Base-by-base conservation (phyloP, 2,329 filamentous ascomycete species). In the Pseudocercospora vitis region DNA sequence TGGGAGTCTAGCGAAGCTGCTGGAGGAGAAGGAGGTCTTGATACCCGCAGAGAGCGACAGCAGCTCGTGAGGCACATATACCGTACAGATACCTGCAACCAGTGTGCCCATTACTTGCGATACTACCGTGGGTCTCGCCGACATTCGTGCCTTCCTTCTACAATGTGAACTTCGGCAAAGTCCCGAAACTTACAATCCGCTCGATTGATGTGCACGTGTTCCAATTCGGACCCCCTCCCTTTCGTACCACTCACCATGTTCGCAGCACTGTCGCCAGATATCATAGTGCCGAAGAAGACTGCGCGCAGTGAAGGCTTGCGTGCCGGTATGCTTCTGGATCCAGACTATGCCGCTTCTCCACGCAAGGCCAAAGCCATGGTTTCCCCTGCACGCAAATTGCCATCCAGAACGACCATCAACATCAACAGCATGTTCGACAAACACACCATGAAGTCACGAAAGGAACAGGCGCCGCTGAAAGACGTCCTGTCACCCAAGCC, bases 1-100 rank as follows among this genome's bases (percentile, higher is more conserved):
- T 68, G 94, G 94, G 23, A 91, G 95, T 63, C 76, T 99, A 66
- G 89, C 91, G 7, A 95, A 95, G 79, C 74, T 97, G 71, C 78
- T 99, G 46, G 89, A 95, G 70, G 88, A 95, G 74, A 96, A 96
- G 80, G 84, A 84, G 58, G 89, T 97, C n/a, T 74, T 99, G 52
- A 83, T 86, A 12, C 74, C 80, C 2, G 80, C 84, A 56, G 83
- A 85, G 51, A 62, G 61, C 21, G 61, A 61, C 16, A 53, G 52
- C 24, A 58, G 57, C 39, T 53, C 54, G 21, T 55, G 50, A 51
- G 31, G 44, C 39, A 18, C 47, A 37, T 28, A 47, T 18, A 31
- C 29, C 47, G 52, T 60, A 55, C 50, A 60, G 19, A 52, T 40
- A 32, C 19, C 19, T 46, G 31, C 19, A 16, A 18, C 24, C n/a